Conservation (phyloP, 2,329 filamentous ascomycete genomes). For the Fonsecaea multimorphosa region DNA sequence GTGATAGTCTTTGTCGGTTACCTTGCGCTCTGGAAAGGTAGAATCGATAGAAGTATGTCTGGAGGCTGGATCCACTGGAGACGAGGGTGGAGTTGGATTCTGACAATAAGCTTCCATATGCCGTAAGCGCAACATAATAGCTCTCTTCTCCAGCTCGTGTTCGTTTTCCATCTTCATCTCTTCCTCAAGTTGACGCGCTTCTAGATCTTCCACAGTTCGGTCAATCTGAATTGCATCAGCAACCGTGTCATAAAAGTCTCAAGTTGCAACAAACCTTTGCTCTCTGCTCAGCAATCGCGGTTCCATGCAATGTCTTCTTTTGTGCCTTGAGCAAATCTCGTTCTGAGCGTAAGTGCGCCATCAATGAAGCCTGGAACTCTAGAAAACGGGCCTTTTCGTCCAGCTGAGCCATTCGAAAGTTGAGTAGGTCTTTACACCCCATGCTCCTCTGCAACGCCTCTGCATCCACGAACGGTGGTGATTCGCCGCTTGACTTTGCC, state of each 20-base stretch:
- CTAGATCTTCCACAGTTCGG: constrained; percentile 45
- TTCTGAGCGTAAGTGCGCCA: constrained; percentile 30
- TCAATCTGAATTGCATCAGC: constrained; percentile 45
- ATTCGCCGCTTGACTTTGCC: constrained; percentile 27
- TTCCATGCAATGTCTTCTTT: constrained; percentile 42
- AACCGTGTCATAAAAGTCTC: not conserved
- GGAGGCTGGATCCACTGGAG: constrained; percentile 40
- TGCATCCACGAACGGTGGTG: constrained; percentile 24
- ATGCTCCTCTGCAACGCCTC: constrained; percentile 35
- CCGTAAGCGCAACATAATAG: constrained; percentile 52
- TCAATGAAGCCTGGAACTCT: constrained; percentile 33
- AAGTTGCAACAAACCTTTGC: constrained; percentile 45
- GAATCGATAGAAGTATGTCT: constrained; percentile 32
- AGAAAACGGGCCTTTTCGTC: constrained; percentile 40
- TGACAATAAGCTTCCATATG: constrained; percentile 56
- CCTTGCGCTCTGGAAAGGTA: constrained; percentile 42
- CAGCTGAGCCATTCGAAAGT: constrained; percentile 35
- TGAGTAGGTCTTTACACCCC: constrained; percentile 36
- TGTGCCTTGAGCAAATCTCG: constrained; percentile 41
- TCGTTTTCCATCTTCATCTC: constrained; percentile 54
- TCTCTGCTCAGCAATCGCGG: constrained; percentile 46
- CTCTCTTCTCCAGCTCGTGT: constrained; percentile 51
- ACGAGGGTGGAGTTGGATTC: constrained; percentile 48
- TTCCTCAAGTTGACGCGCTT: constrained; percentile 52
- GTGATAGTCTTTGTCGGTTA: constrained; percentile 51